Evolutionary conservation across 2,329 filamentous ascomycete genomes (phyloP), one percentile per base, ranked within the genome.

Genomic region (Ascochyta lentis): DNA sequence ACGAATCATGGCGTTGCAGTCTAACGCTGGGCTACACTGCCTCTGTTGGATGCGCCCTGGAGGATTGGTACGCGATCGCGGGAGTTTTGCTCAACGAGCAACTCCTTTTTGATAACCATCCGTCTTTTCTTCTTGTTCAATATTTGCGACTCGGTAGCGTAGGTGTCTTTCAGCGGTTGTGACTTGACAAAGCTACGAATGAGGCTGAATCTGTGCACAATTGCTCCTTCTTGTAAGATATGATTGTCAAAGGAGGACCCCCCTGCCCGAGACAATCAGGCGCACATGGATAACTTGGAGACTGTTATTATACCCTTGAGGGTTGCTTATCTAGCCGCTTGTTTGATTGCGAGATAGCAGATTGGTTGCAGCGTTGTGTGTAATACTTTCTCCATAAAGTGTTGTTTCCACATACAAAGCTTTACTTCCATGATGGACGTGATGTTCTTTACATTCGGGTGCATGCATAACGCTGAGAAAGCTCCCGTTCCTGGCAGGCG

Each of bases 241-340:
- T 38, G 49, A 52, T 42, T 56, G 35, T 46, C 24, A 13, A 43
- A 50, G 37, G 37, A 50, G 19, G 43, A 34, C 3, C 24, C 19
- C 33, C 12, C 42, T 47, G n/a, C 37, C 38, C 13, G 10, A 37
- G 24, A 35, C 13, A 2, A 12, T 54, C 59, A 59, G 59, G 59
- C 56, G 47, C 47, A 58, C 51, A 49, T 51, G 31, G 53, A 49
- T 49, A 55, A 54, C 54, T 41, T 38, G 52, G 46, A 59, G 47
- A 34, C 44, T 59, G 57, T 58, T 58, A 61, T 56, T 67, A 67
- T 69, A 68, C 67, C 66, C 64, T 67, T 65, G 61, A 60, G 61
- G 63, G 57, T 61, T 54, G 47, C 47, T 42, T 26, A 10, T 47
- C 23, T 39, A 31, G 19, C 38, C 47, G 34, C 7, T 16, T 37